Base-by-base conservation (phyloP, 805 yeast species). In the Metschnikowia rubicola region DNA sequence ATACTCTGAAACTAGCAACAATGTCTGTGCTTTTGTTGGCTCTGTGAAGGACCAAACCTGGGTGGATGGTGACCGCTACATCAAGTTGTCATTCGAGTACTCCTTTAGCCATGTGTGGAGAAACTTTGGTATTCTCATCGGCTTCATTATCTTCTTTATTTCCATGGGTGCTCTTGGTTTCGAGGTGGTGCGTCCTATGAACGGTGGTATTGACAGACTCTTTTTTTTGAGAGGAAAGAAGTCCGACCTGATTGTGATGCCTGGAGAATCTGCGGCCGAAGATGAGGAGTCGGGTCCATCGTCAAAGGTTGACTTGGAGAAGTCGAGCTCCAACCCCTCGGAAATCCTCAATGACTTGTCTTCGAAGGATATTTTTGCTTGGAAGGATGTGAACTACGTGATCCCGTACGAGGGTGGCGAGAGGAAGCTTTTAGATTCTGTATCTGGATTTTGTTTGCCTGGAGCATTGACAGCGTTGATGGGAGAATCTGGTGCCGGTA, bases 401-500 rank as follows among this genome's bases (percentile, higher is more conserved):
- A 78, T 84, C 54, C 79, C 79, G 4, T 70, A 73, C 58, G 72
- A 70, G 11, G 75, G 75, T 15, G 53, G 54, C 10, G 61, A 67
- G 17, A 59, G 76, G 30, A 65, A 66, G 44, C 64, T 59, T 68
- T 72, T 55, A 62, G 66, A 60, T 26, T 47, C 53, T 28, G 62
- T 67, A 5, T 61, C 64, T 41, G 71, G 71, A 1, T 66, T 50
- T 52, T 62, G 66, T 44, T 54, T 58, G 32, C 83, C 85, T 2
- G 85, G 84, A 38, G 70, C 76, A 7, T 61, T 79, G 57, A 80
- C 84, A 19, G 84, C 85, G 10, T 61, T 79, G 29, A 78, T 79
- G 82, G 84, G 84, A 54, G 82, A 78, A 40, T 78, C 83, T n/a
- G 83, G 84, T 60, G 83, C 83, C 29, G 83, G 84, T 59, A 79